phyloP scores from a whole-genome alignment of 257 asterid genomes.

The Primulina tabacum region DNA sequence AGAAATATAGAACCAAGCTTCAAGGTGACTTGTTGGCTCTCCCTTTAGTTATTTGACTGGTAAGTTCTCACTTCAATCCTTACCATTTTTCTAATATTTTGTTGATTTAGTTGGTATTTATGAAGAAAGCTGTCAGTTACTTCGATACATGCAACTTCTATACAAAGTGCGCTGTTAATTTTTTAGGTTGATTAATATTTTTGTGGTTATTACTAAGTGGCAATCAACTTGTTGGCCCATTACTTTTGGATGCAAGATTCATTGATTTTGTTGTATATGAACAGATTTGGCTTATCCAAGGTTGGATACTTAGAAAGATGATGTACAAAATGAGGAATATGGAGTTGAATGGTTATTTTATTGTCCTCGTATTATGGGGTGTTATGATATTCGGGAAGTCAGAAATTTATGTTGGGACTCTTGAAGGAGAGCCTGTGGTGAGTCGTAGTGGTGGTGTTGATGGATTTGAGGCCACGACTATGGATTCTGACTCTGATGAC shows the following conservation, averaged over 20 bases:
- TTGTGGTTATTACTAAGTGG: neutral
- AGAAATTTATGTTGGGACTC: slow-evolving; percentile 72
- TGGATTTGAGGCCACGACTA: slow-evolving; percentile 96
- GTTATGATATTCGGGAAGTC: slow-evolving; percentile 41
- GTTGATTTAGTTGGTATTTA: neutral
- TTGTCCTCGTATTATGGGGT: slow-evolving; percentile 40
- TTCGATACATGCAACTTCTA: neutral
- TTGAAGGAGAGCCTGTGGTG: slow-evolving; percentile 95
- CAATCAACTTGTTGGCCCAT: neutral
- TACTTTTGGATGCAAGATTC: neutral
- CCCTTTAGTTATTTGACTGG: neutral
- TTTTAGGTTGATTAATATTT: too few relatives aligned
- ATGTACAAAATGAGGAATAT: slow-evolving; percentile 47
- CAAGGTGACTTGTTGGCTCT: neutral
- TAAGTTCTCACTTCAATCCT: neutral
- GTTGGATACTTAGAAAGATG: slow-evolving; percentile 34
- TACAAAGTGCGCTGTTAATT: neutral
- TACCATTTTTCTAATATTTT: slow-evolving; percentile 1
- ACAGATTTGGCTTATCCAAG: slow-evolving; percentile 43
- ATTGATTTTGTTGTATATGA: slow-evolving; percentile 22
- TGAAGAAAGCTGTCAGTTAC: neutral
- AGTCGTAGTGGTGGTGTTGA: slow-evolving; percentile 77
- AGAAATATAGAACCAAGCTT: neutral
- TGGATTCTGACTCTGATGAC: slow-evolving; percentile 78
- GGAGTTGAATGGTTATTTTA: slow-evolving; percentile 33